phyloP scores from a whole-genome alignment of 2,329 filamentous ascomycete species.

The Hypoxylon sp. region DNA sequence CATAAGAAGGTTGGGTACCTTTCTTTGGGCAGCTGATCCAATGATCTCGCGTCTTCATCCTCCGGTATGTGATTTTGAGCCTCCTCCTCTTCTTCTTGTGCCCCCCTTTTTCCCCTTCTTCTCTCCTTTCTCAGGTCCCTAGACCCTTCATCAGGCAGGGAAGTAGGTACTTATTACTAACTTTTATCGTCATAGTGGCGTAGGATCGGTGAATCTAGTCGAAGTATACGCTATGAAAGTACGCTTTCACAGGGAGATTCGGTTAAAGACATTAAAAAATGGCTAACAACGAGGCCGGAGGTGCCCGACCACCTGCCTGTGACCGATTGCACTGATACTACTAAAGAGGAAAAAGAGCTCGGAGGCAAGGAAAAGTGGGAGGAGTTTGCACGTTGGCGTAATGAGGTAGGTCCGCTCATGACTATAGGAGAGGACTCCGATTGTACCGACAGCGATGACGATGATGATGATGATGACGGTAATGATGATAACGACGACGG shows the following conservation, averaged over 20 bases:
- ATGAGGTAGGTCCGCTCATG: conserved; percentile 35
- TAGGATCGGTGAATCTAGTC: conserved; percentile 30
- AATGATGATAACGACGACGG: not conserved
- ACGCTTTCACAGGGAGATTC: conserved; percentile 28
- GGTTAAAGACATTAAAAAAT: conserved; percentile 4
- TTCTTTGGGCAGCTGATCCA: conserved; percentile 57
- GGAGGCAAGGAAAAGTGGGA: conserved; percentile 27
- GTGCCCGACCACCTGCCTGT: conserved; percentile 21
- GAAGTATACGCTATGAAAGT: conserved; percentile 41
- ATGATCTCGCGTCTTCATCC: conserved; percentile 56
- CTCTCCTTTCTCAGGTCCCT: not conserved
- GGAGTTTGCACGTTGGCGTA: conserved; percentile 25
- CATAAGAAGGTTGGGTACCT: conserved; percentile 52
- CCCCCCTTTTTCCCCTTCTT: not conserved
- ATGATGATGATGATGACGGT: not conserved
- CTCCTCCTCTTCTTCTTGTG: not conserved
- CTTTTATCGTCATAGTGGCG: conserved; percentile 44
- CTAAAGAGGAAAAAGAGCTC: conserved; percentile 35
- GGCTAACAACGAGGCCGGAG: not conserved
- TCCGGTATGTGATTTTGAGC: conserved; percentile 35
- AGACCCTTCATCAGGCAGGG: not conserved
- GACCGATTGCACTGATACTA: conserved; percentile 38
- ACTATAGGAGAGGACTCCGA: conserved; percentile 16
- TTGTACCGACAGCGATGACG: not conserved
- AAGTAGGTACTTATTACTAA: not conserved